Evolutionary conservation across 2,329 filamentous ascomycete genomes (phyloP).

Genomic region (Cordyceps sp.): DNA sequence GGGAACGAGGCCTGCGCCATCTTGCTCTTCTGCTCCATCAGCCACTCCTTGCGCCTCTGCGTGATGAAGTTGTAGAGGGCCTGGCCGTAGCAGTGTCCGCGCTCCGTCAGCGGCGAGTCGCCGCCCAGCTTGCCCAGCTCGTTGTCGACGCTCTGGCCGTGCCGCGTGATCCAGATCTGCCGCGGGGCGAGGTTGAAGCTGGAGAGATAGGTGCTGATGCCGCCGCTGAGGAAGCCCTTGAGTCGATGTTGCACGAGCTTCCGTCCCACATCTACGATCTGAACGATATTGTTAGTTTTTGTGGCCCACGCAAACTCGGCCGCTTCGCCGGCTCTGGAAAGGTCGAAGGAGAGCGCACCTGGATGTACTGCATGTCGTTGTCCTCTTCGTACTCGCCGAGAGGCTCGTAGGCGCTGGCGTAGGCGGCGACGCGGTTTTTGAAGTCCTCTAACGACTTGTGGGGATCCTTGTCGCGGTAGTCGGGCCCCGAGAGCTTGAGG

Average conservation of each 20-base stretch:
- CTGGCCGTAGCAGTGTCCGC: slow-evolving; percentile 63
- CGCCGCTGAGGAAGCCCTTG: slow-evolving; percentile 78
- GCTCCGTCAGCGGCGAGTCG: slow-evolving; percentile 67
- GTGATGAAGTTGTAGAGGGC: slow-evolving; percentile 75
- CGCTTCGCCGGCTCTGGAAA: too few species aligned
- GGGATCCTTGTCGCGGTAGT: slow-evolving; percentile 91
- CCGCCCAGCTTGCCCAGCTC: slow-evolving; percentile 77
- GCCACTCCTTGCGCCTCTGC: slow-evolving; percentile 64
- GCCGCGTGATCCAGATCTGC: slow-evolving; percentile 95
- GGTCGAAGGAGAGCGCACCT: too few species aligned
- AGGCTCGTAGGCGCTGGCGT: slow-evolving; percentile 86
- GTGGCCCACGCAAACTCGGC: too few species aligned
- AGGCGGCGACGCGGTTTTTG: slow-evolving; percentile 78
- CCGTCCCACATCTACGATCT: slow-evolving; percentile 93
- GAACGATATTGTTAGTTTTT: too few species aligned
- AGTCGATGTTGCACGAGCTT: slow-evolving; percentile 87
- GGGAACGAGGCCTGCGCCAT: slow-evolving; percentile 66
- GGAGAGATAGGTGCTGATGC: slow-evolving; percentile 85
- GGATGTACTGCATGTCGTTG: slow-evolving; percentile 84
- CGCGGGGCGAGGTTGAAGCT: slow-evolving; percentile 93
- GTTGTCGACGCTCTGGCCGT: slow-evolving; percentile 85
- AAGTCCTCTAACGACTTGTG: slow-evolving; percentile 74
- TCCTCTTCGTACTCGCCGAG: slow-evolving; percentile 83
- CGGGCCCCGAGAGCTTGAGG: slow-evolving; percentile 83
- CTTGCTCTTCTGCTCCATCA: slow-evolving; percentile 66